These are phyloP conservation scores for Rosa multiflora DNA, from an alignment of 306 rosid genomes.

Conservation along the genomic window DNA sequence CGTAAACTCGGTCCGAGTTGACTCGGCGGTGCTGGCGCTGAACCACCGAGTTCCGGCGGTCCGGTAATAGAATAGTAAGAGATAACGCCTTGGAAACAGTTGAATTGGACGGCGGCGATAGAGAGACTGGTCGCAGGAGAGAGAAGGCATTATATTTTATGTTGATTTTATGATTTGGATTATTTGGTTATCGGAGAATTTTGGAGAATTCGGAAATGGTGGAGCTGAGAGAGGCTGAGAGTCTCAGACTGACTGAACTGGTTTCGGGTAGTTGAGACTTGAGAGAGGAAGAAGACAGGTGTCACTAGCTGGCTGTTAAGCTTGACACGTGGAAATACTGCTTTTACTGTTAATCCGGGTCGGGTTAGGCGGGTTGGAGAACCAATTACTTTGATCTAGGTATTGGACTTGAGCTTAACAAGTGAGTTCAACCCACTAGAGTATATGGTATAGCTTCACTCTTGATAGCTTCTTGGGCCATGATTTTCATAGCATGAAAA, in stretches of 20 bases:
- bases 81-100: slow-evolving; percentile 23
- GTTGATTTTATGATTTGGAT: background rate
- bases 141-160: slow-evolving; percentile 26
- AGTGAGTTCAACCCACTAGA: no score
- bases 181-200: background rate
- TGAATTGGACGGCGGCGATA: slow-evolving; percentile 27
- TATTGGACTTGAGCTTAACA: no score
- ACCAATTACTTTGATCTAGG: background rate
- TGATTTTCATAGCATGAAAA: no score
- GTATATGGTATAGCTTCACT: no score
- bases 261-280: background rate
- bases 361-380: background rate
- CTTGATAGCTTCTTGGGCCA: background rate
- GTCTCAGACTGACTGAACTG: no score
- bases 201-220: slow-evolving; percentile 6
- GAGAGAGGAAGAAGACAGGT: background rate
- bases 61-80: slow-evolving; percentile 23
- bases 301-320: background rate
- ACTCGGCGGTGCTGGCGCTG: slow-evolving; percentile 48
- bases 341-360: background rate
- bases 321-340: background rate
- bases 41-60: slow-evolving; percentile 36
- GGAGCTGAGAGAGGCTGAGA: background rate
- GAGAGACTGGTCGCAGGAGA: slow-evolving; percentile 1
- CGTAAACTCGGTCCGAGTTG: slow-evolving; percentile 46